Evolutionary conservation across 495 filamentous ascomycete genomes (phyloP).

Genomic region (Neurospora sp.): DNA sequence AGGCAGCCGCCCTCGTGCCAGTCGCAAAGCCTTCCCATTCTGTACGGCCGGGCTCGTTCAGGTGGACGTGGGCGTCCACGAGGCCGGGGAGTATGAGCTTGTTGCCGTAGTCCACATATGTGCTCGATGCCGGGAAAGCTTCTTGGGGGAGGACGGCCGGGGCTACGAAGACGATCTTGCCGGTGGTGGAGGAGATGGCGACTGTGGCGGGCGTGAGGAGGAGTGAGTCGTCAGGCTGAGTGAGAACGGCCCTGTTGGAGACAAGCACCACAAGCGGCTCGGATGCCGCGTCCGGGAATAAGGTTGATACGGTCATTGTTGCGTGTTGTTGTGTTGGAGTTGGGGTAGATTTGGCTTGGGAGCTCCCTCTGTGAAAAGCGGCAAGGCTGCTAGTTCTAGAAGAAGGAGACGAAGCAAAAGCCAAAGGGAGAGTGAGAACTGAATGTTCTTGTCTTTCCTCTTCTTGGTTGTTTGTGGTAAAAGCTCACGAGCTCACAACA

Average conservation of each 20-base stretch:
- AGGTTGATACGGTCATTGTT: constrained; percentile 15
- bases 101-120: constrained; percentile 80
- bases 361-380: neutral
- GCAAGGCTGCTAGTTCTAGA: neutral
- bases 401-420: neutral
- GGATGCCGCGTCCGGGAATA: constrained; percentile 3
- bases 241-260: constrained; percentile 74
- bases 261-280: constrained; percentile 52
- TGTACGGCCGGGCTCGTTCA: constrained; percentile 93
- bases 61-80: constrained; percentile 94
- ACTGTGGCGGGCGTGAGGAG: constrained; percentile 57
- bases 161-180: constrained; percentile 75
- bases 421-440: constrained; percentile 1
- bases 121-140: constrained; percentile 59
- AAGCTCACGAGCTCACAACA: neutral
- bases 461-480: neutral
- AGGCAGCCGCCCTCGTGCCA: constrained; percentile 86
- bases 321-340: neutral
- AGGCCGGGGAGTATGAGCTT: constrained; percentile 79
- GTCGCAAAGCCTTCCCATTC: constrained; percentile 99
- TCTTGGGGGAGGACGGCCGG: constrained; percentile 58
- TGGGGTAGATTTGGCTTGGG: neutral
- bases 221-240: constrained; percentile 46
- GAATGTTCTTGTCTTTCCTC: neutral
- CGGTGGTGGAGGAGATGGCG: constrained; percentile 63